Evolutionary conservation across 192 early-diverging fungal species (phyloP).

Genomic region (Chytriomyces confervae): DNA sequence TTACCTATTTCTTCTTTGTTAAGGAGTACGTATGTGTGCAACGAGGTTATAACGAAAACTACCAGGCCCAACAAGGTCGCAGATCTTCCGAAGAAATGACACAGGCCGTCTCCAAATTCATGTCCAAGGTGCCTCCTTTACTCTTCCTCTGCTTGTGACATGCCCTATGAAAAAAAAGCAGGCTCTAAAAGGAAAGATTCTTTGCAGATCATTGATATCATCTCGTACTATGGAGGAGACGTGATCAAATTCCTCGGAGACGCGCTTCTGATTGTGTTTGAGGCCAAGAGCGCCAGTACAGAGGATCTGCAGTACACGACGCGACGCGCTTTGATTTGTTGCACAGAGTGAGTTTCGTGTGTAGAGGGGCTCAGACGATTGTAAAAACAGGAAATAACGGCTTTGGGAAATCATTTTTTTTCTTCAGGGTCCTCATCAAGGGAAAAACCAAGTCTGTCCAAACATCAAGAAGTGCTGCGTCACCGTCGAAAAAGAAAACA

Average conservation of each 20-base stretch:
- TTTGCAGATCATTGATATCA: conserved; percentile 38
- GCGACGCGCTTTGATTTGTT: conserved; percentile 34
- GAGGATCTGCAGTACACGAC: conserved; percentile 33
- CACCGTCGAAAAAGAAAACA: conserved; percentile 17
- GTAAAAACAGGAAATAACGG: no score
- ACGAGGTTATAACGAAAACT: not conserved
- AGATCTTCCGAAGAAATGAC: conserved; percentile 39
- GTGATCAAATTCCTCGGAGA: conserved; percentile 43
- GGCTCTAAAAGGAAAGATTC: not conserved
- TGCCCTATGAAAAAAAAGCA: not conserved
- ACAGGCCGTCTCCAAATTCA: conserved; percentile 39
- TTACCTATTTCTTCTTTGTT: not conserved
- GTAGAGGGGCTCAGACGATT: no score
- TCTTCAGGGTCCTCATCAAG: conserved; percentile 28
- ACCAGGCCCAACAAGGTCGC: conserved; percentile 37
- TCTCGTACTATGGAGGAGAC: conserved; percentile 36
- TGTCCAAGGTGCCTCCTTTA: conserved; percentile 26
- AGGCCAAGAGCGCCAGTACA: conserved; percentile 16
- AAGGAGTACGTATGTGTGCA: not conserved
- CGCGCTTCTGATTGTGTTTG: conserved; percentile 38
- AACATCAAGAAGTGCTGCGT: not conserved
- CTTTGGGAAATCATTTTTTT: not conserved
- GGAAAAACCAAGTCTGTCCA: conserved; percentile 27
- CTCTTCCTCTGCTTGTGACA: not conserved
- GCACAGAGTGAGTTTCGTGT: conserved; percentile 31